Percentiles rank a stretch among this genome's conserved stretches.
These are phyloP conservation scores for Lavandula angustifolia DNA, from an alignment of 257 asterid species.

Conservation along the genomic window DNA sequence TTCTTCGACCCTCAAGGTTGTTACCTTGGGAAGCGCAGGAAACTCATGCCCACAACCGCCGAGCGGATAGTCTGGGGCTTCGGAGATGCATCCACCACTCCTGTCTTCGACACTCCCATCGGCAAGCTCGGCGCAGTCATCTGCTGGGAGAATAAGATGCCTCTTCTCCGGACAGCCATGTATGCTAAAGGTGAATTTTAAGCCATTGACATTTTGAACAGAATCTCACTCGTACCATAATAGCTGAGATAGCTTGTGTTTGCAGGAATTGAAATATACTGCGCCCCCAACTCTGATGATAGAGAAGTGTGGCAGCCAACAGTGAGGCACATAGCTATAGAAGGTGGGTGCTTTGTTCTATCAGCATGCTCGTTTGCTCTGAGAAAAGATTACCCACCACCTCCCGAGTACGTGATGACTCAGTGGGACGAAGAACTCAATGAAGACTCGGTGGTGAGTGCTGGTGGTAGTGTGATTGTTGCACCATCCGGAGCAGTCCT, in stretches of 20 bases:
- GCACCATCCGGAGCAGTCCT: slow-evolving; percentile 84
- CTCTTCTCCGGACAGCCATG: slow-evolving; percentile 87
- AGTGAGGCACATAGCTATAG: slow-evolving; percentile 92
- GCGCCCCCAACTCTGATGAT: slow-evolving; percentile 92
- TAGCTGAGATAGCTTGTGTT: background rate
- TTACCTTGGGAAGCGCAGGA: slow-evolving; percentile 87
- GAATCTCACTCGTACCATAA: too few species aligned
- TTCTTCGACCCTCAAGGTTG: slow-evolving; percentile 82
- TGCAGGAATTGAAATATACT: slow-evolving; percentile 81
- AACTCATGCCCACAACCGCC: slow-evolving; percentile 83
- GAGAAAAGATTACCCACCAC: slow-evolving; percentile 89
- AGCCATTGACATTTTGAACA: too few species aligned
- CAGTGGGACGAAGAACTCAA: slow-evolving; percentile 60
- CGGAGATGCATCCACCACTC: slow-evolving; percentile 92
- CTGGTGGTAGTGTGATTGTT: slow-evolving; percentile 84
- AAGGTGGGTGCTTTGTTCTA: slow-evolving; percentile 88
- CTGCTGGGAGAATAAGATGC: slow-evolving; percentile 99
- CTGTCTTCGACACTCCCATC: slow-evolving; percentile 82
- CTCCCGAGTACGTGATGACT: slow-evolving; percentile 71
- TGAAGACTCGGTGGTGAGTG: slow-evolving; percentile 80
- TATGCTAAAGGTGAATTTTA: slow-evolving; percentile 89
- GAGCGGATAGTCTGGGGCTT: slow-evolving; percentile 96
- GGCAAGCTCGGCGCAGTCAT: slow-evolving; percentile 95
- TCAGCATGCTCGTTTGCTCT: slow-evolving; percentile 86
- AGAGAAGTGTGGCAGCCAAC: slow-evolving; percentile 95